Evolutionary conservation across 495 filamentous ascomycete species (phyloP).

Genomic region (Hypoxylon crocopeplum): DNA sequence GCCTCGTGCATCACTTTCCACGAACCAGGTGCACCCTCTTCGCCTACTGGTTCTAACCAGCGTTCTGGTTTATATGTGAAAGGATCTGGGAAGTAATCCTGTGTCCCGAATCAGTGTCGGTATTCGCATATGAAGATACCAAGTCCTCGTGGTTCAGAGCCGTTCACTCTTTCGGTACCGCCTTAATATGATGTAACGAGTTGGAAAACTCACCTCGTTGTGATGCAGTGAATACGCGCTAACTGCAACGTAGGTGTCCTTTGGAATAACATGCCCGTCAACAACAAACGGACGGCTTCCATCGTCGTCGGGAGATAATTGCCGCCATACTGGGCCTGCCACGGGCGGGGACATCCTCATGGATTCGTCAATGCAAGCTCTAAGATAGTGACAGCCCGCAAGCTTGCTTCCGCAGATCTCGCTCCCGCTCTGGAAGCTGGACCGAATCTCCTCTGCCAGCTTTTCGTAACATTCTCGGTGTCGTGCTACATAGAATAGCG

Average conservation of each 20-base stretch:
- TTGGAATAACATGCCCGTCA: neutral
- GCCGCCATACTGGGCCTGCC: conserved; percentile 52
- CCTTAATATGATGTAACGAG: too few species aligned
- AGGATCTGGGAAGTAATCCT: neutral
- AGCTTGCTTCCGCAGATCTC: conserved; percentile 57
- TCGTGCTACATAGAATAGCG: conserved; percentile 27
- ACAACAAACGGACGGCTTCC: neutral
- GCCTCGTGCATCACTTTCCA: neutral
- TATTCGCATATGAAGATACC: too few species aligned
- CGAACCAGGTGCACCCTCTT: neutral
- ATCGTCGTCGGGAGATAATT: neutral
- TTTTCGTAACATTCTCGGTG: conserved; percentile 49
- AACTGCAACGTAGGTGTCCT: neutral
- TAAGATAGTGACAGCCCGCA: conserved; percentile 52
- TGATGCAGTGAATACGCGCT: neutral
- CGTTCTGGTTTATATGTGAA: neutral
- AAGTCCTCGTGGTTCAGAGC: too few species aligned
- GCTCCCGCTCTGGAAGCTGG: conserved; percentile 43
- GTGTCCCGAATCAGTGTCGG: too few species aligned
- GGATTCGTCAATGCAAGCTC: conserved; percentile 63
- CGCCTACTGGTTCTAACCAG: neutral
- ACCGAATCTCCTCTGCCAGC: conserved; percentile 49
- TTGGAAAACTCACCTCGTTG: too few species aligned
- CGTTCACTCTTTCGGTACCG: too few species aligned
- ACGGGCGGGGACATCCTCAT: conserved; percentile 64